These are phyloP conservation scores for Penicillium egyptiacum DNA, from an alignment of 495 filamentous ascomycete species.

Conservation along the genomic window DNA sequence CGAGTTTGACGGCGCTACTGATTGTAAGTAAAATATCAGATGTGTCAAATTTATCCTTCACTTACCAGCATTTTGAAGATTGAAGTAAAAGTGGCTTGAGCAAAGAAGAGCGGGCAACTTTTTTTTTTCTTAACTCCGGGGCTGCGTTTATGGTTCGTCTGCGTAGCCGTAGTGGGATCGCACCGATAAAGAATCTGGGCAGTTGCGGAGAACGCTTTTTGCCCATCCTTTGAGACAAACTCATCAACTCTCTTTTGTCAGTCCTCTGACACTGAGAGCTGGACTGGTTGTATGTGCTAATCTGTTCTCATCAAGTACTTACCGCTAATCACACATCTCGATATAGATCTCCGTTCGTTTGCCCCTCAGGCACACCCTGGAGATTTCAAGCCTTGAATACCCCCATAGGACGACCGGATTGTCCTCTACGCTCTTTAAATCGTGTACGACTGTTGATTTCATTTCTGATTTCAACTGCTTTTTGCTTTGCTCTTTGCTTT, in stretches of 20 bases:
- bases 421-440: constrained; percentile 37
- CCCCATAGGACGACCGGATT: constrained; percentile 27
- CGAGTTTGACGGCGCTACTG: constrained; percentile 68
- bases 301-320: neutral
- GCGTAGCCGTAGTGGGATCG: constrained; percentile 38
- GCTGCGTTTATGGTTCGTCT: constrained; percentile 35
- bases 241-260: constrained; percentile 30
- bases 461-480: constrained; percentile 11
- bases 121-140: constrained; percentile 40
- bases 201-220: constrained; percentile 36
- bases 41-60: neutral
- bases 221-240: constrained; percentile 15
- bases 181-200: constrained; percentile 35
- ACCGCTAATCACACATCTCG: constrained; percentile 5
- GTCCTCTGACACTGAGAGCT: constrained; percentile 26
- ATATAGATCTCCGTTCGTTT: constrained; percentile 21
- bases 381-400: constrained; percentile 14
- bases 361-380: constrained; percentile 31
- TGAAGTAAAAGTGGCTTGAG: constrained; percentile 7
- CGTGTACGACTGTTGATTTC: constrained; percentile 6
- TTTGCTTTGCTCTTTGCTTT: constrained; percentile 6
- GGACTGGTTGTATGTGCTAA: constrained; percentile 16
- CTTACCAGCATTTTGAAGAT: constrained; percentile 46
- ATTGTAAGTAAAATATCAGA: constrained; percentile 17
- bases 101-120: constrained; percentile 38